phyloP scores from a whole-genome alignment of 2,329 filamentous ascomycete species.

The Ophiostoma angusticollis region DNA sequence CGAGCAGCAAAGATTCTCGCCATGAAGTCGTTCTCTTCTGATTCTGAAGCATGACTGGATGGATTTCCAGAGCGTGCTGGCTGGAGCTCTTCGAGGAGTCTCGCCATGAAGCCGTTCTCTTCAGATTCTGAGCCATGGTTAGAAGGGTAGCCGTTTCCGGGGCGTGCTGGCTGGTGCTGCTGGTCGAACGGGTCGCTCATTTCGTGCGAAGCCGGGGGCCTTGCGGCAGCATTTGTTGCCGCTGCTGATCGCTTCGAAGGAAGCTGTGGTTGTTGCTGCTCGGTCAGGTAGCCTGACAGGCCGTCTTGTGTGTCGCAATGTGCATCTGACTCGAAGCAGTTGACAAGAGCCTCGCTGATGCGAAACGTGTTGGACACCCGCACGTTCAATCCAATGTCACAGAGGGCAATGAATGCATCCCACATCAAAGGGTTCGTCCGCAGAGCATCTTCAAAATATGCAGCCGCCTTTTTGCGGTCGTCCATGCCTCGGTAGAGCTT shows the following conservation, averaged over 20 bases:
- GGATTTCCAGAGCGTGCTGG: not conserved
- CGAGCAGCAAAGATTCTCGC: conserved; percentile 41
- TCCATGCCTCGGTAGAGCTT: conserved; percentile 79
- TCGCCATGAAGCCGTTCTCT: conserved; percentile 43
- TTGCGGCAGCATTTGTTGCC: conserved; percentile 26
- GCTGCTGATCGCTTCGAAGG: conserved; percentile 10
- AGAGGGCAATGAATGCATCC: conserved; percentile 86
- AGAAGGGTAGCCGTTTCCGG: not conserved
- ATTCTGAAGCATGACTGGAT: conserved; percentile 17
- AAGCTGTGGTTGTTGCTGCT: conserved; percentile 16
- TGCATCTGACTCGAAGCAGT: conserved; percentile 30
- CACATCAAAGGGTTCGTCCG: conserved; percentile 93
- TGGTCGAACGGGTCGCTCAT: conserved; percentile 39
- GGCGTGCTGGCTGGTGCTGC: conserved; percentile 18
- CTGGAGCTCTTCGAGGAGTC: conserved; percentile 22
- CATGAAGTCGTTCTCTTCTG: conserved; percentile 41
- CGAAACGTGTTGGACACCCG: conserved; percentile 80
- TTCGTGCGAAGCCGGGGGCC: conserved; percentile 21
- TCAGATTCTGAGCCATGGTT: conserved; percentile 22
- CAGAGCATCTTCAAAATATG: conserved; percentile 77
- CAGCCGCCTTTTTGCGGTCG: conserved; percentile 68
- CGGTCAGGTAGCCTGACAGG: conserved; percentile 21
- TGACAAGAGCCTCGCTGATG: conserved; percentile 42
- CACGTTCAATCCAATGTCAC: conserved; percentile 73
- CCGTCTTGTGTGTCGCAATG: conserved; percentile 19